A percentile compares a stretch with the other conserved stretches of the same genome.
phyloP scores from a whole-genome alignment of 257 asterid species.

The Henckelia pumila region DNA sequence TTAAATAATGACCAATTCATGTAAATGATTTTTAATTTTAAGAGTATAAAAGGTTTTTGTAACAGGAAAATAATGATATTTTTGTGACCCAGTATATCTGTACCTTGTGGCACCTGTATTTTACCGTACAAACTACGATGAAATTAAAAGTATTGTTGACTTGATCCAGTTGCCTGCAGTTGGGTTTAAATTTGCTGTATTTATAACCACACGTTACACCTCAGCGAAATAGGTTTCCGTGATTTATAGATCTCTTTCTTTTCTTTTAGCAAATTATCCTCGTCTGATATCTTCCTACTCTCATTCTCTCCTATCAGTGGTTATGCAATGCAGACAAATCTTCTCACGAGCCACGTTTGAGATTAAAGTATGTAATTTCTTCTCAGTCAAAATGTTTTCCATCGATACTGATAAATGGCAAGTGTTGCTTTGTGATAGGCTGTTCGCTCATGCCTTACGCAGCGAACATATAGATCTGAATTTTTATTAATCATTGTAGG shows the following conservation, averaged over 20 bases:
- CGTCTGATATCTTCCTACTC: constrained; percentile 23
- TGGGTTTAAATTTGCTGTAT: background rate
- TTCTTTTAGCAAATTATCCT: background rate
- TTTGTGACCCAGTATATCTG: background rate
- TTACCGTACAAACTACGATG: background rate
- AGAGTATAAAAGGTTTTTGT: background rate
- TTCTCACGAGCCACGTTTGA: constrained; percentile 84
- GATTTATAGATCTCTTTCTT: constrained; percentile 13
- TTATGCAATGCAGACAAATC: constrained; percentile 97
- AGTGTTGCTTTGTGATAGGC: background rate
- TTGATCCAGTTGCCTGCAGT: background rate
- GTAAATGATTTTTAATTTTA: background rate
- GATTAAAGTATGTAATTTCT: constrained; percentile 71
- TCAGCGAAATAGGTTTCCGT: background rate
- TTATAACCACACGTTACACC: background rate
- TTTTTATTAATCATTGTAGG: constrained; percentile 36
- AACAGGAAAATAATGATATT: background rate
- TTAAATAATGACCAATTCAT: background rate
- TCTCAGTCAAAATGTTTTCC: constrained; percentile 8
- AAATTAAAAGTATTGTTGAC: no score
- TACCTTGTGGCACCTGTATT: no score
- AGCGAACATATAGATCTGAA: constrained; percentile 13
- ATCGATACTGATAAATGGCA: constrained; percentile 1
- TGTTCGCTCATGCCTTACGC: background rate
- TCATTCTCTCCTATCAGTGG: constrained; percentile 59